These are phyloP conservation scores for Phytophthora agathidicida DNA, from an alignment of 352 stramenopile genomes.

Conservation along the genomic window DNA sequence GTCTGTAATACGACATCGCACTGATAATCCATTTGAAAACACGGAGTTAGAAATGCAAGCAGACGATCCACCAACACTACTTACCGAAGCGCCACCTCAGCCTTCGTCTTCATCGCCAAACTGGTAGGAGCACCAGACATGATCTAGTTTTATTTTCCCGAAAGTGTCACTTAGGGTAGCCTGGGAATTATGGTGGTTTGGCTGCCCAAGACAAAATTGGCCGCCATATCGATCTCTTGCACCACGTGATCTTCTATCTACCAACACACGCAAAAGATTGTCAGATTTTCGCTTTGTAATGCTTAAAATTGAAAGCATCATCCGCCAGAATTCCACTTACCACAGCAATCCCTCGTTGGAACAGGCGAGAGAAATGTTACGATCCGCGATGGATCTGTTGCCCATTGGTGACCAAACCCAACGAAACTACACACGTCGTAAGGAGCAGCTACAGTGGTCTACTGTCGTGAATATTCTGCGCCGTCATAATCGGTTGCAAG, in stretches of 20 bases:
- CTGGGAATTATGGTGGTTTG: constrained; percentile 1
- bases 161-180: background rate
- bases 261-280: constrained; percentile 5
- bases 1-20: too few species aligned
- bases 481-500: too few species aligned
- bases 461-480: too few species aligned
- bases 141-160: background rate
- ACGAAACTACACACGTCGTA: too few species aligned
- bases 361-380: background rate
- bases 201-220: background rate
- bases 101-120: background rate
- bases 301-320: background rate
- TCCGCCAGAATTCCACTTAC: background rate
- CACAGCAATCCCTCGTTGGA: background rate
- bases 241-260: background rate
- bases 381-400: too few species aligned
- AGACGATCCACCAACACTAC: too few species aligned
- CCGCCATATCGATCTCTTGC: background rate
- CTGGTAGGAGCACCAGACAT: background rate
- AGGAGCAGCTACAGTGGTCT: too few species aligned
- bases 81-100: too few species aligned
- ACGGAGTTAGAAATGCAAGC: too few species aligned
- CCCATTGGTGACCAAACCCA: too few species aligned
- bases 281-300: constrained; percentile 5
- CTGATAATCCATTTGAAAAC: too few species aligned